These are phyloP conservation scores for Chaetomium strumarium DNA, from an alignment of 2,329 filamentous ascomycete species.

Conservation along the genomic window DNA sequence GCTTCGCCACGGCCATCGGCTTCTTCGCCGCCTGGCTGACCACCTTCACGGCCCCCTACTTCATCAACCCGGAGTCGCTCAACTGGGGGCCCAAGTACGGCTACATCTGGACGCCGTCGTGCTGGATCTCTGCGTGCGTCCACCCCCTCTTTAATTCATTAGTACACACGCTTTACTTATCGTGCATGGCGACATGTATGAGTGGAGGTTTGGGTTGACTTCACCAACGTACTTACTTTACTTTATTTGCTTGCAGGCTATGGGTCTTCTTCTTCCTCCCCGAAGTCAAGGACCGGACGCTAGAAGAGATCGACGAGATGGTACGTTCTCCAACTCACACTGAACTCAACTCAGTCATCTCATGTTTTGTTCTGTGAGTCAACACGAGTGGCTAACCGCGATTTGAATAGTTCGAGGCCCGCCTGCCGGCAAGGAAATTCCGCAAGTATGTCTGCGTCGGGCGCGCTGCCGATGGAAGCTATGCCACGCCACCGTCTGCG, in stretches of 20 bases:
- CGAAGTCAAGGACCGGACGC: slow-evolving; percentile 42
- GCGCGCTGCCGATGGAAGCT: no score
- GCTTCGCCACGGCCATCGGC: slow-evolving; percentile 46
- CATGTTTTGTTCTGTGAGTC: neutral
- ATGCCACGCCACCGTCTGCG: neutral
- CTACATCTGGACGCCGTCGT: slow-evolving; percentile 53
- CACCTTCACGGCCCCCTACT: slow-evolving; percentile 54
- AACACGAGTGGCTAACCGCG: neutral
- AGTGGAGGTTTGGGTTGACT: no score
- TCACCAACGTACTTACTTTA: no score
- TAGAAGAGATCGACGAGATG: slow-evolving; percentile 54
- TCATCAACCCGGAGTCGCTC: slow-evolving; percentile 49
- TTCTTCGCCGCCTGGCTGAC: slow-evolving; percentile 53
- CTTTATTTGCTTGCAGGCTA: slow-evolving; percentile 19
- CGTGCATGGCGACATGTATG: no score
- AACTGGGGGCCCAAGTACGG: slow-evolving; percentile 54
- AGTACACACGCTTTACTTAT: no score
- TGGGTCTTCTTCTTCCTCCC: slow-evolving; percentile 47
- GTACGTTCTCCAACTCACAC: slow-evolving; percentile 28
- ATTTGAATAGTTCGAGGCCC: slow-evolving; percentile 29
- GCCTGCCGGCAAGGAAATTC: slow-evolving; percentile 39
- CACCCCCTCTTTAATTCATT: neutral
- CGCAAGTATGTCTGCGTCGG: slow-evolving; percentile 31
- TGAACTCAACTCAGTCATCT: neutral
- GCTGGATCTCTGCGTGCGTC: slow-evolving; percentile 29